These are phyloP conservation scores for Suillus plorans DNA, from an alignment of 768 basidiomycete species.

Conservation along the genomic window DNA sequence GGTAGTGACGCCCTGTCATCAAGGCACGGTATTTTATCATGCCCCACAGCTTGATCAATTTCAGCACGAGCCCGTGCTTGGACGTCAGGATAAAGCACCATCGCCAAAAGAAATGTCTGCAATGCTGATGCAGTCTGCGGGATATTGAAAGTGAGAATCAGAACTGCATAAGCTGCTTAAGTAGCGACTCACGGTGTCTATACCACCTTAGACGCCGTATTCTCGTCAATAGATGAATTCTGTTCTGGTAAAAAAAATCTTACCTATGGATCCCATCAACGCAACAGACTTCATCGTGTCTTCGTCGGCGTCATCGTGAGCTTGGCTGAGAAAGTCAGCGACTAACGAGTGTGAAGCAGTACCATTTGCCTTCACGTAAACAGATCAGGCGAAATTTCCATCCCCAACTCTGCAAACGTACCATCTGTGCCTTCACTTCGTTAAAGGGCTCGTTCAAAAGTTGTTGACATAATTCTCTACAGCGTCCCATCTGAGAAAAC, in stretches of 20 bases:
- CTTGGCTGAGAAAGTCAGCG: background rate
- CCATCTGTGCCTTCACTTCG: background rate
- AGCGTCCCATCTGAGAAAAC: background rate
- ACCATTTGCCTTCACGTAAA: background rate
- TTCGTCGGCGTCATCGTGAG: background rate
- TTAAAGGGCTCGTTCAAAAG: background rate
- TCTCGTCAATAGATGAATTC: background rate
- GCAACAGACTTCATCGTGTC: background rate
- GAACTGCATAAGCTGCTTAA: background rate
- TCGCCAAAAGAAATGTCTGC: slow-evolving; percentile 27
- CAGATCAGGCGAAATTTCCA: background rate
- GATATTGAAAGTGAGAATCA: background rate
- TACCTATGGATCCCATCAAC: background rate
- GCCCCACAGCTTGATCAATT: slow-evolving; percentile 21
- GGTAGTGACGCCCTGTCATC: slow-evolving; percentile 14
- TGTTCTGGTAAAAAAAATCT: background rate
- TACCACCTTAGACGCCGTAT: background rate
- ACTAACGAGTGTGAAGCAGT: background rate
- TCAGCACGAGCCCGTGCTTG: slow-evolving; percentile 29
- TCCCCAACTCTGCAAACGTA: background rate
- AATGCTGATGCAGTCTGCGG: too few relatives aligned
- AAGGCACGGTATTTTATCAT: slow-evolving; percentile 13
- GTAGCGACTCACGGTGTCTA: slow-evolving; percentile 4
- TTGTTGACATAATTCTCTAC: background rate
- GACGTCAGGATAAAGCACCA: slow-evolving; percentile 27